Evolutionary conservation across 345 rosid genomes (phyloP).

Genomic region (Hypericum perforatum): DNA sequence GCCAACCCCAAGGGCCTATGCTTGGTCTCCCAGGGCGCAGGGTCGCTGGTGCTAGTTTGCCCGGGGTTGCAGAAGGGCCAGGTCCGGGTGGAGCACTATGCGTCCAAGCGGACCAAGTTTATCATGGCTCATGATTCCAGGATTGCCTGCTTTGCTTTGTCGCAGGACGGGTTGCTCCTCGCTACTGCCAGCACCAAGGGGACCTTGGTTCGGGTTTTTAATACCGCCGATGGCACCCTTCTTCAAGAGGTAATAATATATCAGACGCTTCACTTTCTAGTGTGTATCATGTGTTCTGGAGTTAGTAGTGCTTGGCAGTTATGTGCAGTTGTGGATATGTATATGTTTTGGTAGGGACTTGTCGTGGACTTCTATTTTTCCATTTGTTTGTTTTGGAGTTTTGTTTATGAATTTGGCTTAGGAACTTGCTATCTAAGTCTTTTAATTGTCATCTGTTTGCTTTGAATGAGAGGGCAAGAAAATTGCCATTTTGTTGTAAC

Average conservation of each 20-base stretch:
- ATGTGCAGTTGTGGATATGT: no score
- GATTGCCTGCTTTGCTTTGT: conserved; percentile 73
- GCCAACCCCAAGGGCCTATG: conserved; percentile 86
- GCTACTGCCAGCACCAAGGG: conserved; percentile 92
- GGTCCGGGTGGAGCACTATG: conserved; percentile 83
- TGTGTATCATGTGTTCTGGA: background rate
- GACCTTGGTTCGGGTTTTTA: conserved; percentile 68
- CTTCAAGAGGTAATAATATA: conserved; percentile 68
- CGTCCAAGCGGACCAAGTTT: conserved; percentile 76
- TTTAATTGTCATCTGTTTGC: no score
- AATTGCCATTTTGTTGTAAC: no score
- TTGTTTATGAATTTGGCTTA: no score
- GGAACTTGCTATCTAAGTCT: no score
- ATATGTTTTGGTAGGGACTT: no score
- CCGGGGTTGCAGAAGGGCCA: conserved; percentile 89
- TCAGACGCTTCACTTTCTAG: background rate
- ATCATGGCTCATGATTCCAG: conserved; percentile 92
- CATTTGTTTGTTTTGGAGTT: no score
- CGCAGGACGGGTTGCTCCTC: conserved; percentile 75
- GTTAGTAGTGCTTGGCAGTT: no score
- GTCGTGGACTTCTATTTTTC: no score
- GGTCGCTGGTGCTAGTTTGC: conserved; percentile 69
- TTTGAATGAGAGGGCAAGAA: no score
- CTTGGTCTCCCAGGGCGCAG: conserved; percentile 73
- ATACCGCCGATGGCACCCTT: conserved; percentile 65